phyloP scores from a whole-genome alignment of 1,139 yeast genomes.

The Nakaseomyces kungkrabaensis region DNA sequence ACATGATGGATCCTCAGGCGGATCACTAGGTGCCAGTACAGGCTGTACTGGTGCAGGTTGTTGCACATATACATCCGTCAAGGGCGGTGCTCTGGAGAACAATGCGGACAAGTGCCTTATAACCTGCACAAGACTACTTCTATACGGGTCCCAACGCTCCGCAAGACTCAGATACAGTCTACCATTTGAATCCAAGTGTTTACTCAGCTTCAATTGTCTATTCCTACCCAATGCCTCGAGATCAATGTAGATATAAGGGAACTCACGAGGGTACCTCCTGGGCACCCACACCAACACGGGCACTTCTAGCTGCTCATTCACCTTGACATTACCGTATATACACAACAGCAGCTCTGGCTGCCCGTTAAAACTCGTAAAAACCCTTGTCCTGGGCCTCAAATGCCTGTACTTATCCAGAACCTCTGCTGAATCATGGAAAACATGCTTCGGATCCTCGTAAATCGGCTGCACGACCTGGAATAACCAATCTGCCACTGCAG shows the following conservation, averaged over 20 bases:
- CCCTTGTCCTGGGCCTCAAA: constrained; percentile 61
- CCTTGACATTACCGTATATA: constrained; percentile 45
- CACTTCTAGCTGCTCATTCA: constrained; percentile 34
- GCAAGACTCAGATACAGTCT: constrained; percentile 41
- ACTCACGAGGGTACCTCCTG: constrained; percentile 47
- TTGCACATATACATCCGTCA: neutral
- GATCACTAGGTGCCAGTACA: neutral
- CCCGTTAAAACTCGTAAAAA: constrained; percentile 55
- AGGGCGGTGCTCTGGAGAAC: neutral
- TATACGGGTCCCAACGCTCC: neutral
- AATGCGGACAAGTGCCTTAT: neutral
- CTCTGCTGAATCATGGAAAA: constrained; percentile 53
- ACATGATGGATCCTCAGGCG: neutral
- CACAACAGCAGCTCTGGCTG: constrained; percentile 50
- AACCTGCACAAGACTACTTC: neutral
- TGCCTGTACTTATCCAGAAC: constrained; percentile 42
- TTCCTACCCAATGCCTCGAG: constrained; percentile 36
- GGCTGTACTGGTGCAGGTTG: neutral
- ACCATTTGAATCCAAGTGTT: constrained; percentile 67
- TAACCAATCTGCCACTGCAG: constrained; percentile 46
- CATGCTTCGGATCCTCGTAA: constrained; percentile 38
- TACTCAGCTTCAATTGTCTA: constrained; percentile 48
- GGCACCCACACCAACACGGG: constrained; percentile 76
- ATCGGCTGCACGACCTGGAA: constrained; percentile 45
- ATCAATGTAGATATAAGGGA: constrained; percentile 55